These are phyloP conservation scores for Guillardia theta DNA, from an alignment of 78 protist genomes.

Conservation along the genomic window DNA sequence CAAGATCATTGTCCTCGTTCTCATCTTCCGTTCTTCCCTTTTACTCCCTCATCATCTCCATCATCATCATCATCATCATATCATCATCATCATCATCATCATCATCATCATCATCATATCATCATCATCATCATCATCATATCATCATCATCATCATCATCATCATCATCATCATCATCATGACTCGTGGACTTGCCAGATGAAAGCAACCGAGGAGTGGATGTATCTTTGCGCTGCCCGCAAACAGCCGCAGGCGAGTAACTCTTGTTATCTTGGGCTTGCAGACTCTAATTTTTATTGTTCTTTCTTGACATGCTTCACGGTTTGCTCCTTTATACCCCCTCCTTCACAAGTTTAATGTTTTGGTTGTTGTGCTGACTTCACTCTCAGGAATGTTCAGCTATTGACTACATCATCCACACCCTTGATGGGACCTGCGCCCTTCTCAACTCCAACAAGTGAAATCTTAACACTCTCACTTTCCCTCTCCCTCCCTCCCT, in stretches of 20 bases:
- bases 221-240: conserved; percentile 83
- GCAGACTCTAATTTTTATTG: too few species aligned
- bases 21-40: neutral
- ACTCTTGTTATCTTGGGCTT: too few species aligned
- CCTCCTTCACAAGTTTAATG: too few species aligned
- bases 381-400: conserved; percentile 66
- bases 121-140: neutral
- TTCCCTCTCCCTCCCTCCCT: neutral
- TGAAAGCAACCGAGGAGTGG: conserved; percentile 86
- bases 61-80: neutral
- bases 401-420: conserved; percentile 78
- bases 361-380: too few species aligned
- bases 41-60: neutral
- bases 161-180: neutral
- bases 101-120: neutral
- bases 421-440: conserved; percentile 74
- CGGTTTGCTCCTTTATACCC: too few species aligned
- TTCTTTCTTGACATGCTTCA: too few species aligned
- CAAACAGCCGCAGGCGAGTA: conserved; percentile 63
- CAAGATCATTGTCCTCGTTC: neutral
- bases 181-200: neutral
- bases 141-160: neutral
- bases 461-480: conserved; percentile 47
- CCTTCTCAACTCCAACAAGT: conserved; percentile 62
- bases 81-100: neutral